Base-by-base conservation (phyloP, 345 rosid genomes). In the Lepidium didymum region DNA sequence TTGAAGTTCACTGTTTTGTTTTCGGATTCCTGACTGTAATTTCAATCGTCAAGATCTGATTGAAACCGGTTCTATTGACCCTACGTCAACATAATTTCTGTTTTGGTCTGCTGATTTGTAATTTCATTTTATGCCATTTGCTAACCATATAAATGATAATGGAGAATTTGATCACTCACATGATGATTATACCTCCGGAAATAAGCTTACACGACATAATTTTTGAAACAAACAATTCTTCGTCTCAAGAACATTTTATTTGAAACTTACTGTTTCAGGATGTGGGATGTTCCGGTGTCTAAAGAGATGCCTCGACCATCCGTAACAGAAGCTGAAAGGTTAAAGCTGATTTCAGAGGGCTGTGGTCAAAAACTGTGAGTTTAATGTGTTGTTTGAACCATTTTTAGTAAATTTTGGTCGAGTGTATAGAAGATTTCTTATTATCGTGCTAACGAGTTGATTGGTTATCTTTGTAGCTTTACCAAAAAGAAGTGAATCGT, bases 321-420 rank as follows among this genome's bases (percentile, higher is more conserved):
- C 2, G 80, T 91, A 31, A 43, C 64, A 68, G 96, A 92, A 83
- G 91, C 83, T 33, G 96, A 92, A 68, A 84, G 69, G 34, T 69
- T 90, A 25, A 88, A 85, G 78, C 75, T 92, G 35, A 79, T 86
- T 79, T 85, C 91, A 0, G 98, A 92, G 78, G 89, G 93, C 42
- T 92, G 93, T 74, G 79, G 77, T 77, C 83, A 4, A 78, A 72
- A 83, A 64, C 72, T 41, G 97, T 92, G 79, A 81, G 98, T 78
- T 12, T 37, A 3, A 23, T 38, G 23, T 15, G 11, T 64, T 43
- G 52, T 36, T 54, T 4, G 4, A 18, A 31, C 51, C 51, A 5
- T 15, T 55, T 23, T 56, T 34, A 41, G 34, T 49, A 38, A 21
- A 14, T 55, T 53, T 55, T 15, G 67, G 23, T 70, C 41, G 6